Evolutionary conservation across 306 rosid genomes (phyloP).

Genomic region (Geum urbanum): DNA sequence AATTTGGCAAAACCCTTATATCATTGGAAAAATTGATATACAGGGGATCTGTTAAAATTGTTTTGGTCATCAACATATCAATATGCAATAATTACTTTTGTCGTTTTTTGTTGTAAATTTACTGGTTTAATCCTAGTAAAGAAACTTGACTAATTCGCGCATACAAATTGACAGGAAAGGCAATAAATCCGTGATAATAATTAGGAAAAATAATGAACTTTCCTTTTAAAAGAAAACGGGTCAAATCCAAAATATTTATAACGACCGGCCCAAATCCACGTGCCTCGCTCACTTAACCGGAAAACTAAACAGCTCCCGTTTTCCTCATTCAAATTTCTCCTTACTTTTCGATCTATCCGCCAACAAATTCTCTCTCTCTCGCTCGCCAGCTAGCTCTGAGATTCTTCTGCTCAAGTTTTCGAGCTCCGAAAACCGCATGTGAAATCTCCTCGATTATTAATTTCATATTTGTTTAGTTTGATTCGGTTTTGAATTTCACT

Average conservation of each 20-base stretch:
- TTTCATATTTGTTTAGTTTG: neutral
- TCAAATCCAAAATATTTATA: neutral
- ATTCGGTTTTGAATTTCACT: neutral
- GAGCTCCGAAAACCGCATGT: too few relatives aligned
- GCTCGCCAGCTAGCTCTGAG: neutral
- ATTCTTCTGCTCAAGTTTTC: neutral
- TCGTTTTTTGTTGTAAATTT: neutral
- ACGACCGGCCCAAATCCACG: slow-evolving; percentile 10
- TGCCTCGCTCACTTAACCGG: slow-evolving; percentile 1
- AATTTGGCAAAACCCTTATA: too few relatives aligned
- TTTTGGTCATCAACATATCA: too few relatives aligned
- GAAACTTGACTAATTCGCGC: slow-evolving; percentile 3
- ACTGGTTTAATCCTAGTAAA: neutral
- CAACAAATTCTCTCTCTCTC: slow-evolving; percentile 36
- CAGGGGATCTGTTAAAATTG: too few relatives aligned
- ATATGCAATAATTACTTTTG: too few relatives aligned
- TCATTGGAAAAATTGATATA: too few relatives aligned
- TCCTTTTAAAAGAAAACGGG: neutral
- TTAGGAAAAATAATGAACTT: neutral
- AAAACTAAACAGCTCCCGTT: neutral
- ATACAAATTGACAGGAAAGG: neutral
- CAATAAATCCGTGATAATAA: neutral
- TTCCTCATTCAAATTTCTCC: slow-evolving; percentile 31
- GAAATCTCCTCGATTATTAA: neutral
- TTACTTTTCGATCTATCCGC: slow-evolving; percentile 48